Conservation (phyloP, 164 flowering plant species). For the Berberis thunbergii region DNA sequence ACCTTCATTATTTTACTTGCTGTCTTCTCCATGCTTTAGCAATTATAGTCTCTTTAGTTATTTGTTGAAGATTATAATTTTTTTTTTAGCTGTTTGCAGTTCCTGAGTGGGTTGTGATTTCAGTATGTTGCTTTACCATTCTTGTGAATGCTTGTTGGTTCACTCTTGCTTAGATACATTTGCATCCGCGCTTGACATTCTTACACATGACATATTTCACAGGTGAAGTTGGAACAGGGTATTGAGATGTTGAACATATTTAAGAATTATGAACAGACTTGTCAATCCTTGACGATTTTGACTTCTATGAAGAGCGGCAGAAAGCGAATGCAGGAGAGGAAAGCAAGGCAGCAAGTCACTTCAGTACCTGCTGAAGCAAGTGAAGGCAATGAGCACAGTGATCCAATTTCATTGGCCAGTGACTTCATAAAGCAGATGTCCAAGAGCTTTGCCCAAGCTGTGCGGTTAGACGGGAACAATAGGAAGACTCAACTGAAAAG, state of each 20-base stretch:
- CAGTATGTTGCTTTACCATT: not conserved
- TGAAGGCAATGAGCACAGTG: constrained; percentile 27
- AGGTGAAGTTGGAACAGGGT: constrained; percentile 78
- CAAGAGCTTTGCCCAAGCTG: constrained; percentile 53
- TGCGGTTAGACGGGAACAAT: constrained; percentile 39
- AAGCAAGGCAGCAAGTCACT: constrained; percentile 50
- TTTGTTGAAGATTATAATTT: no score
- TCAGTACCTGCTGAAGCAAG: constrained; percentile 21
- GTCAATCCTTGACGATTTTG: constrained; percentile 72
- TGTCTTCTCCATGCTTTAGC: no score
- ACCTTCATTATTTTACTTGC: no score
- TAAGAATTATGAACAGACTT: constrained; percentile 46
- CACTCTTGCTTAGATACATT: not conserved
- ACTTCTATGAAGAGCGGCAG: constrained; percentile 62
- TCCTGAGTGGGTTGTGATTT: no score
- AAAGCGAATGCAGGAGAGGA: constrained; percentile 62
- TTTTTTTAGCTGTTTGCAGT: no score
- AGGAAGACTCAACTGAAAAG: constrained; percentile 25
- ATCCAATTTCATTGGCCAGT: constrained; percentile 20
- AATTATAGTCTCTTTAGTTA: no score
- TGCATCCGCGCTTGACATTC: not conserved
- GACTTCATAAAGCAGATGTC: constrained; percentile 47
- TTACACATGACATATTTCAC: constrained; percentile 1
- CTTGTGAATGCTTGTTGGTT: not conserved
- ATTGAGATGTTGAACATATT: constrained; percentile 64